Conservation (phyloP, 306 rosid species). For the Casuarina equisetifolia region DNA sequence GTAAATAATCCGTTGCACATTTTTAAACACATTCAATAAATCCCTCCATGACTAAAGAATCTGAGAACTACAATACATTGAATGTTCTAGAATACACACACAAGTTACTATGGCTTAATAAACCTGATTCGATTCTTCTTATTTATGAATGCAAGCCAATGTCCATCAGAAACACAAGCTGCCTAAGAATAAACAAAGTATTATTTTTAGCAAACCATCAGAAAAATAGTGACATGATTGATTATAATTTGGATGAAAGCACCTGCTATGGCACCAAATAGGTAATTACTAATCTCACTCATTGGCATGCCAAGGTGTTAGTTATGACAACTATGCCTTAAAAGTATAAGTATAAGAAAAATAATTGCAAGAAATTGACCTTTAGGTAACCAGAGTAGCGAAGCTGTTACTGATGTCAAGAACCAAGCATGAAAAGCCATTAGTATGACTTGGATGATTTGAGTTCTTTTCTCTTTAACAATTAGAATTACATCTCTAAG, state of each 20-base stretch:
- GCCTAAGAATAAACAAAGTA: not conserved
- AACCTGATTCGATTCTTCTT: not conserved
- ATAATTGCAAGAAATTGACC: not conserved
- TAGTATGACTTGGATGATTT: not conserved
- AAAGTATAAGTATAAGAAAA: not conserved
- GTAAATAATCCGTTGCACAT: not conserved
- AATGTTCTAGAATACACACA: not conserved
- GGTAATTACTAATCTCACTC: not conserved
- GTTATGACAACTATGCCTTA: constrained; percentile 3
- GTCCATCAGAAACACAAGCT: not conserved
- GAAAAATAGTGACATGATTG: not conserved
- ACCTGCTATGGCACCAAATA: not conserved
- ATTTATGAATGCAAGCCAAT: not conserved
- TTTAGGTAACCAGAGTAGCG: not conserved
- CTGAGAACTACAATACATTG: not conserved
- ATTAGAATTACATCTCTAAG: not conserved
- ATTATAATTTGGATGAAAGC: not conserved
- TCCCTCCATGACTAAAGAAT: not conserved
- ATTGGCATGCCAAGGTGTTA: not conserved
- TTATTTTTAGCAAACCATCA: not conserved
- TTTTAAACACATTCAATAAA: not conserved
- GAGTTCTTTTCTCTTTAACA: not conserved
- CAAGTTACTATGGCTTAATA: not conserved
- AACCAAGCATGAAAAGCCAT: not conserved
- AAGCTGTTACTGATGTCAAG: not conserved